Percentiles rank a stretch among this genome's conserved stretches.
These are phyloP conservation scores for Exutisphaerella laricina DNA, from an alignment of 2,329 filamentous ascomycete species.

Conservation along the genomic window DNA sequence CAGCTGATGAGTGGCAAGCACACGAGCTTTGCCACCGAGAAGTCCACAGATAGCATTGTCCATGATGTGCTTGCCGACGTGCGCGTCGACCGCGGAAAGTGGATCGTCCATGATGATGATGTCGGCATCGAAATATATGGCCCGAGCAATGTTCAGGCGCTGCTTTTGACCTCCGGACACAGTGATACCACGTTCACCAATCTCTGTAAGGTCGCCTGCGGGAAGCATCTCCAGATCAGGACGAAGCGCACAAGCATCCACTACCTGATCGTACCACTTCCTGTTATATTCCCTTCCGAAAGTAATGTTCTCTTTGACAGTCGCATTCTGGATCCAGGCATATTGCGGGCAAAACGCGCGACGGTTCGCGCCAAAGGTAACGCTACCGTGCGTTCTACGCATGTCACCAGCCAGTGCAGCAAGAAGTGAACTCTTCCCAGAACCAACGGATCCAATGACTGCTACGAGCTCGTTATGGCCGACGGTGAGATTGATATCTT, in stretches of 20 bases:
- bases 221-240: conserved; percentile 92
- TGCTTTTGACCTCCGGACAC: conserved; percentile 95
- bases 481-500: conserved; percentile 61
- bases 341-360: conserved; percentile 88
- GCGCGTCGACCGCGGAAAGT: conserved; percentile 52
- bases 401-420: conserved; percentile 90
- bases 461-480: conserved; percentile 72
- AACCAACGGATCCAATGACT: conserved; percentile 84
- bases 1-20: conserved; percentile 90
- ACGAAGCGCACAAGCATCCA: conserved; percentile 77
- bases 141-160: conserved; percentile 84
- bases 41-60: conserved; percentile 90
- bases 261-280: conserved; percentile 76
- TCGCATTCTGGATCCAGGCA: conserved; percentile 94
- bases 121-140: conserved; percentile 60
- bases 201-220: conserved; percentile 80
- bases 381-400: conserved; percentile 70
- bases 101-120: conserved; percentile 61
- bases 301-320: conserved; percentile 79
- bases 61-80: conserved; percentile 68
- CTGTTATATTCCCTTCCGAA: conserved; percentile 73
- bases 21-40: conserved; percentile 79
- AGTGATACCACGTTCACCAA: conserved; percentile 91
- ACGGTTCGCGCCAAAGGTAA: conserved; percentile 70
- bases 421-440: conserved; percentile 84